phyloP scores from a whole-genome alignment of 179 eudicot species.

The Beta corolliflora region DNA sequence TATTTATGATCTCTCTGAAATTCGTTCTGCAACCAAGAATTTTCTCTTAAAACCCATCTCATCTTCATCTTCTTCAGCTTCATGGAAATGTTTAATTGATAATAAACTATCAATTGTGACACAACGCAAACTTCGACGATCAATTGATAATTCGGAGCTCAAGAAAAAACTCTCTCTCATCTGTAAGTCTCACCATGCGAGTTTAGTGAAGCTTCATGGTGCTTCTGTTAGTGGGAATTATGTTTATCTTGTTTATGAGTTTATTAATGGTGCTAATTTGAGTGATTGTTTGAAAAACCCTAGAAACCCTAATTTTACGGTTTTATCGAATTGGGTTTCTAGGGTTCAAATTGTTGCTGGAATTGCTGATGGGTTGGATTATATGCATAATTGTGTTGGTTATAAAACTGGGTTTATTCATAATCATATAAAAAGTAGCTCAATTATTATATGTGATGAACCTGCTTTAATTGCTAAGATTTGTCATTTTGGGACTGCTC shows the following conservation, averaged over 20 bases:
- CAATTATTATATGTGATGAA: constrained; percentile 61
- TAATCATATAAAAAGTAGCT: constrained; percentile 71
- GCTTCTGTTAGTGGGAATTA: constrained; percentile 61
- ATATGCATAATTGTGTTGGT: constrained; percentile 78
- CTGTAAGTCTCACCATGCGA: constrained; percentile 70
- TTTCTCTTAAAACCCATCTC: constrained; percentile 54
- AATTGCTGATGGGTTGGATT: constrained; percentile 81
- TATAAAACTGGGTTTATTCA: constrained; percentile 56
- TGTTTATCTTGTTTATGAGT: constrained; percentile 72
- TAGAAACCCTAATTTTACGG: constrained; percentile 62
- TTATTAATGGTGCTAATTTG: constrained; percentile 57
- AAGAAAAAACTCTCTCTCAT: constrained; percentile 44
- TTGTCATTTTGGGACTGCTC: constrained; percentile 86
- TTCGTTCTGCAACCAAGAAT: constrained; percentile 65
- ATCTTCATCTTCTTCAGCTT: constrained; percentile 62
- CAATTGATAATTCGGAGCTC: constrained; percentile 40
- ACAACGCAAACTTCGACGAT: constrained; percentile 67
- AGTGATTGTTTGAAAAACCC: constrained; percentile 65
- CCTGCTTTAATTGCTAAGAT: constrained; percentile 51
- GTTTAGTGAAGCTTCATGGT: constrained; percentile 61
- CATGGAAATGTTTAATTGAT: constrained; percentile 64
- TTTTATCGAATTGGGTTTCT: constrained; percentile 65
- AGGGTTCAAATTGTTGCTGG: constrained; percentile 62
- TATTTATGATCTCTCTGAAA: constrained; percentile 71
- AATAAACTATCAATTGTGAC: constrained; percentile 42